Base-by-base conservation (phyloP, 495 filamentous ascomycete genomes). In the Schizothecium vesticola region DNA sequence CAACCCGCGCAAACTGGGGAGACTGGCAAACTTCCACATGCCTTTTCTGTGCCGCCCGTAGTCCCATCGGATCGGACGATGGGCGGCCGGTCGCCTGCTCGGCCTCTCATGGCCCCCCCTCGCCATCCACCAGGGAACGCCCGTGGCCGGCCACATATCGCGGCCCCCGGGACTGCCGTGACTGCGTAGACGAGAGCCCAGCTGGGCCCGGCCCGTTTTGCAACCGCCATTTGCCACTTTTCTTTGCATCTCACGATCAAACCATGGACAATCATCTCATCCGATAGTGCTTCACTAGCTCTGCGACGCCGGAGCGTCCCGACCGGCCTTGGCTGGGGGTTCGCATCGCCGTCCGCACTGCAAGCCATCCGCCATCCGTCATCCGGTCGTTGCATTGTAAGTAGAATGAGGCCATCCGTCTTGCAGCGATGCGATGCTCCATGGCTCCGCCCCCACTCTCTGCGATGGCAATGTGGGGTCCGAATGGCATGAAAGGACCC, bases 101-200 rank as follows among this genome's bases (percentile, higher is more conserved):
- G 65, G 57, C 65, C 65, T 66, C 65, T 66, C 65, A 25, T 26
- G 11, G n/a, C 22, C 29, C 29, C 23, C 56, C 13, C 56, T 58
- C 22, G 65, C 65, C 65, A 29, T 60, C 65, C 65, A 66, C 31
- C 62, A 51, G 12, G 3, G 12, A 13, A 5, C 2, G 13, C 33
- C 29, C 57, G 55, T 56, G 55, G 51, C 25, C 28, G 65, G 65
- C 65, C 65, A 66, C 65, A 66, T 61, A 66, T 60, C 58, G 26
- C 58, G 58, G 58, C 58, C 58, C 58, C 58, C 26, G 58, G 58
- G 58, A 51, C 43, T 51, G 43, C 43, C 43, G 43, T n/a, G 43
- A 51, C 43, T 51, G 43, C 43, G 43, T 51, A 51, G 43, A 51
- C 43, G 43, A 51, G 43, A 51, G 43, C 43, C 43, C 43, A n/a